Conservation (phyloP, 805 yeast species). For the Wickerhamiella cacticola region DNA sequence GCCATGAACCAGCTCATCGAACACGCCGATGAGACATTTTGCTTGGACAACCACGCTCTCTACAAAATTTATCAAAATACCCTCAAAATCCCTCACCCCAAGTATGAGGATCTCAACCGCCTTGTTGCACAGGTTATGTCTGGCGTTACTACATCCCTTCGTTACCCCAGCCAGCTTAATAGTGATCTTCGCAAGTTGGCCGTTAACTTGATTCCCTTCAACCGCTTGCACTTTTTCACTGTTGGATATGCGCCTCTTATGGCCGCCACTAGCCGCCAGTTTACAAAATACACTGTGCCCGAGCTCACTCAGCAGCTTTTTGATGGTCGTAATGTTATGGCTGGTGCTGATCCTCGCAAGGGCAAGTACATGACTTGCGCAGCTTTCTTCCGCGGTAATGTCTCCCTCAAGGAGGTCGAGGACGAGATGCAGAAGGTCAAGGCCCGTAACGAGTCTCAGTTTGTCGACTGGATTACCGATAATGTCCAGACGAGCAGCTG, state of each 20-base stretch:
- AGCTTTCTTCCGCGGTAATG: conserved; percentile 90
- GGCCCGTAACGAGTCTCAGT: conserved; percentile 64
- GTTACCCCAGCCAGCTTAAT: conserved; percentile 93
- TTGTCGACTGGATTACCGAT: conserved; percentile 96
- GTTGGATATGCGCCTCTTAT: conserved; percentile 92
- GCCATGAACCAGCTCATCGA: conserved; percentile 89
- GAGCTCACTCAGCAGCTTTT: conserved; percentile 93
- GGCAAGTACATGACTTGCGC: conserved; percentile 92
- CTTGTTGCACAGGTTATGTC: conserved; percentile 88
- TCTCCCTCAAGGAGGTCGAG: conserved; percentile 85
- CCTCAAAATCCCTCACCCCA: conserved; percentile 65
- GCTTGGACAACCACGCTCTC: conserved; percentile 90
- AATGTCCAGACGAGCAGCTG: conserved; percentile 93
- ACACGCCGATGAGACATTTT: conserved; percentile 84
- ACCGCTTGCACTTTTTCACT: conserved; percentile 91
- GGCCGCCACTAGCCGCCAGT: conserved; percentile 66
- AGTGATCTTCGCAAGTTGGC: conserved; percentile 89
- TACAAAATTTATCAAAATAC: conserved; percentile 84
- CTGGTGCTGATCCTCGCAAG: conserved; percentile 84
- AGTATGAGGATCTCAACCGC: conserved; percentile 67
- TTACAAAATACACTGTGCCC: conserved; percentile 78
- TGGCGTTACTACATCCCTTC: conserved; percentile 87
- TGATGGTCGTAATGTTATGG: conserved; percentile 89
- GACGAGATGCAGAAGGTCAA: conserved; percentile 85
- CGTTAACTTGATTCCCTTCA: conserved; percentile 90